Conservation (phyloP, 805 yeast genomes). For the Wickerhamia fluorescens region DNA sequence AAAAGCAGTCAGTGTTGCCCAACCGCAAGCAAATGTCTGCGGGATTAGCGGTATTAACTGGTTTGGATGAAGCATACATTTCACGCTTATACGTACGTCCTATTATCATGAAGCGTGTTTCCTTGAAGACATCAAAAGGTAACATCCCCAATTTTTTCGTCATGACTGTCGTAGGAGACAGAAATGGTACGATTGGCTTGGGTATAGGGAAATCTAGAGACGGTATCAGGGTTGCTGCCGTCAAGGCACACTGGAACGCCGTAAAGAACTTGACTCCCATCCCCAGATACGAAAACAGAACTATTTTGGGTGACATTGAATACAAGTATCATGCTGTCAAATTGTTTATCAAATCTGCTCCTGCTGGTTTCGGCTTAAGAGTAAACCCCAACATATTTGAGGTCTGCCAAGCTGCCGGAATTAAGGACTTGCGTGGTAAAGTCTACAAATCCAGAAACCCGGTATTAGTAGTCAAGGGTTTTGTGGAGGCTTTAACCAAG, state of each 20-base stretch:
- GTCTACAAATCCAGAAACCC: conserved; percentile 88
- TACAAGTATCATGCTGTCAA: conserved; percentile 83
- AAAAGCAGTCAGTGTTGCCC: conserved; percentile 6
- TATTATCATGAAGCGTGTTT: conserved; percentile 68
- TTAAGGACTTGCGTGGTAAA: conserved; percentile 87
- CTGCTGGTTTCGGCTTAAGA: conserved; percentile 89
- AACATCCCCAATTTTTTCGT: conserved; percentile 78
- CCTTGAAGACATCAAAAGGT: conserved; percentile 90
- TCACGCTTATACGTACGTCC: conserved; percentile 57
- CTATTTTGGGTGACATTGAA: conserved; percentile 78
- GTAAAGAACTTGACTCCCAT: conserved; percentile 74
- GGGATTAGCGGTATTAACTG: conserved; percentile 57
- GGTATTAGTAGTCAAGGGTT: conserved; percentile 89
- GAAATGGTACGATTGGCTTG: conserved; percentile 87
- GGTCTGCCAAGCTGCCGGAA: conserved; percentile 88
- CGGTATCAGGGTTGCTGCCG: conserved; percentile 65
- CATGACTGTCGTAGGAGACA: conserved; percentile 85
- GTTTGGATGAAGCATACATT: conserved; percentile 56
- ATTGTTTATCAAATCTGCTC: conserved; percentile 75
- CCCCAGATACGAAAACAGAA: conserved; percentile 86
- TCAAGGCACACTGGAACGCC: conserved; percentile 90
- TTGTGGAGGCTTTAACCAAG: conserved; percentile 74
- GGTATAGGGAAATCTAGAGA: conserved; percentile 91
- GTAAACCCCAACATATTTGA: conserved; percentile 87
- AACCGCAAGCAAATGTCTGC: conserved; percentile 34